These are phyloP conservation scores for Angomonas ambiguus DNA, from an alignment of 208 protist species.

Conservation along the genomic window DNA sequence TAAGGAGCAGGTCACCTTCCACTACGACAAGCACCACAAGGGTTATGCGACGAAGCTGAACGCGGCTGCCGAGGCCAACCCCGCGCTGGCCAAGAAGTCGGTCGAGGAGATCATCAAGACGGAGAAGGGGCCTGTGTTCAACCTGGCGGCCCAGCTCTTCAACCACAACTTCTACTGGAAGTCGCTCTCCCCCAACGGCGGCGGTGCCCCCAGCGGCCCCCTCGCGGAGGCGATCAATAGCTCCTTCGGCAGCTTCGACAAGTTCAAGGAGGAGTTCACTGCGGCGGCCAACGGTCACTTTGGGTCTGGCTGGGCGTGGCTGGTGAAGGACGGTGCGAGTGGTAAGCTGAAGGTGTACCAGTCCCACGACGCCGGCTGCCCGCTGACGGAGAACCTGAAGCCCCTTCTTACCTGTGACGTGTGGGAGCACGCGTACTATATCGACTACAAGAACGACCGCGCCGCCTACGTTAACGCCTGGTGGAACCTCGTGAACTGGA, in stretches of 20 bases:
- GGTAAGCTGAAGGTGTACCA: conserved; percentile 81
- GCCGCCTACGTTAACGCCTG: conserved; percentile 87
- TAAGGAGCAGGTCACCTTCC: conserved; percentile 84
- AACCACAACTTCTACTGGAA: conserved; percentile 96
- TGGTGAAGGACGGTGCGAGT: conserved; percentile 82
- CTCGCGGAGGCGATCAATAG: conserved; percentile 70
- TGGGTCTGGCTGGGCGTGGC: conserved; percentile 94
- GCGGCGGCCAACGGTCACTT: conserved; percentile 84
- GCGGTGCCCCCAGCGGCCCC: conserved; percentile 52
- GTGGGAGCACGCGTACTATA: conserved; percentile 96
- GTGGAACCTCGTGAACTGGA: conserved; percentile 94
- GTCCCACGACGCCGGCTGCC: conserved; percentile 79
- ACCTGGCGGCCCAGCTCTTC: conserved; percentile 91
- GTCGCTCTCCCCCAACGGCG: conserved; percentile 61
- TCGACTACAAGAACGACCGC: conserved; percentile 93
- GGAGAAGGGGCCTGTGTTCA: conserved; percentile 83
- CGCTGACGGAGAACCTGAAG: conserved; percentile 63
- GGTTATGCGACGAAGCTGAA: conserved; percentile 91
- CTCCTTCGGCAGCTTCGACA: conserved; percentile 78
- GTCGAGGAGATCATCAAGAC: conserved; percentile 85
- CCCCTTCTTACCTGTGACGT: conserved; percentile 91
- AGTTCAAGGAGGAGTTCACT: conserved; percentile 93
- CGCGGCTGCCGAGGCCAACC: conserved; percentile 57
- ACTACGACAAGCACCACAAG: conserved; percentile 92
- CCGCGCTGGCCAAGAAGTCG: conserved; percentile 54